phyloP scores from a whole-genome alignment of 2,329 filamentous ascomycete genomes.

The Magnaporthiopsis rhizophila region DNA sequence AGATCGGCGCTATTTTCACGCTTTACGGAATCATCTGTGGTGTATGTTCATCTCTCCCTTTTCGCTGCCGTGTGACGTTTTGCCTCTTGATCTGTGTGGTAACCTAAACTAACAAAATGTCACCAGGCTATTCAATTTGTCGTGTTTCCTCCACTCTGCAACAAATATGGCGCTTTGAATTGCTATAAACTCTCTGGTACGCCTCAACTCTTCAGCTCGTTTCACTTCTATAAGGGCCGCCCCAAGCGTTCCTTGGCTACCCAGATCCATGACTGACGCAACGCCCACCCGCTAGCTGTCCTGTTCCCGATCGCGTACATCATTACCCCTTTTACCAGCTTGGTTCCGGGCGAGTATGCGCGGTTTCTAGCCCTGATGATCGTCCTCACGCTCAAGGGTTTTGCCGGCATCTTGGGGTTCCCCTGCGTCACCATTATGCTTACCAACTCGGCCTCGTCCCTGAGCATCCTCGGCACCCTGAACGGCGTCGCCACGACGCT shows the following conservation, averaged over 20 bases:
- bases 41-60: slow-evolving; percentile 7
- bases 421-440: slow-evolving; percentile 85
- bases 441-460: slow-evolving; percentile 73
- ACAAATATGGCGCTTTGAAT: slow-evolving; percentile 62
- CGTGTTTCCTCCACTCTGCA: slow-evolving; percentile 69
- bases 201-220: slow-evolving; percentile 13
- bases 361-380: slow-evolving; percentile 57
- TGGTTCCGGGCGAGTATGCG: slow-evolving; percentile 38
- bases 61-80: background rate
- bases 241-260: background rate
- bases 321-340: slow-evolving; percentile 70
- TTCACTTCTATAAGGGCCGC: too few species aligned
- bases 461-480: slow-evolving; percentile 74
- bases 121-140: slow-evolving; percentile 65
- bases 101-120: background rate
- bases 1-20: slow-evolving; percentile 81
- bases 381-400: slow-evolving; percentile 67
- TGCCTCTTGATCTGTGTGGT: background rate
- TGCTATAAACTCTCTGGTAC: slow-evolving; percentile 60
- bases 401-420: slow-evolving; percentile 75
- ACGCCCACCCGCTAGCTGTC: slow-evolving; percentile 33
- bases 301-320: slow-evolving; percentile 70
- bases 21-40: slow-evolving; percentile 73
- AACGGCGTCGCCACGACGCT: slow-evolving; percentile 86
- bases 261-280: background rate